Conservation (phyloP, 805 yeast species). For the Lachancea lanzarotensis region DNA sequence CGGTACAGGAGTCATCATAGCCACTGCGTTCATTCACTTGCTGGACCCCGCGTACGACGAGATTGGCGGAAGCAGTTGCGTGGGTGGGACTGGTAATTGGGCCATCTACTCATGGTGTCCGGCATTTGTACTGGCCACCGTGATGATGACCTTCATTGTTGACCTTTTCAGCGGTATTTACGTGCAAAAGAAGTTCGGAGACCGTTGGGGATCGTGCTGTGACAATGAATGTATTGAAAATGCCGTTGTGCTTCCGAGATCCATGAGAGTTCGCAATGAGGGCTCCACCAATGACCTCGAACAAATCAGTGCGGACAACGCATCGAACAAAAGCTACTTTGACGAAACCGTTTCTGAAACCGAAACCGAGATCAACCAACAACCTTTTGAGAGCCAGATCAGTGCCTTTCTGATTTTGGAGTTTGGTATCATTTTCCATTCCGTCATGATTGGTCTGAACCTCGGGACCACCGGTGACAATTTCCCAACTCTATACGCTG, state of each 20-base stretch:
- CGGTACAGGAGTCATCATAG: constrained; percentile 73
- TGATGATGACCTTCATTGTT: constrained; percentile 35
- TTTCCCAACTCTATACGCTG: constrained; percentile 57
- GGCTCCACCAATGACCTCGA: too few relatives aligned
- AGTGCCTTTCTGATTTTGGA: constrained; percentile 52
- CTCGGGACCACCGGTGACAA: constrained; percentile 61
- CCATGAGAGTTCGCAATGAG: background rate
- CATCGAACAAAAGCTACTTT: background rate
- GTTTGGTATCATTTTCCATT: constrained; percentile 69
- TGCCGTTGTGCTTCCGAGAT: background rate
- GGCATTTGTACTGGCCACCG: constrained; percentile 38
- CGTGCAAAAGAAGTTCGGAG: constrained; percentile 7
- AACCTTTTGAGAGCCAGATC: constrained; percentile 27
- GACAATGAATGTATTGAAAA: background rate
- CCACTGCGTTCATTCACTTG: constrained; percentile 69
- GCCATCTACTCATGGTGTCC: constrained; percentile 41
- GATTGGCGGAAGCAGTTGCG: constrained; percentile 31
- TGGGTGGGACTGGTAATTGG: constrained; percentile 42
- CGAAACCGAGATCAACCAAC: background rate
- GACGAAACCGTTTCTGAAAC: background rate
- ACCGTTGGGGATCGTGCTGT: background rate
- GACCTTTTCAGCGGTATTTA: constrained; percentile 36
- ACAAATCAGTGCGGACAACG: background rate
- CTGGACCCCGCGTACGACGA: constrained; percentile 45
- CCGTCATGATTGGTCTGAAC: constrained; percentile 66